Evolutionary conservation across 345 rosid genomes (phyloP).

Genomic region (Bruguiera sexangula): DNA sequence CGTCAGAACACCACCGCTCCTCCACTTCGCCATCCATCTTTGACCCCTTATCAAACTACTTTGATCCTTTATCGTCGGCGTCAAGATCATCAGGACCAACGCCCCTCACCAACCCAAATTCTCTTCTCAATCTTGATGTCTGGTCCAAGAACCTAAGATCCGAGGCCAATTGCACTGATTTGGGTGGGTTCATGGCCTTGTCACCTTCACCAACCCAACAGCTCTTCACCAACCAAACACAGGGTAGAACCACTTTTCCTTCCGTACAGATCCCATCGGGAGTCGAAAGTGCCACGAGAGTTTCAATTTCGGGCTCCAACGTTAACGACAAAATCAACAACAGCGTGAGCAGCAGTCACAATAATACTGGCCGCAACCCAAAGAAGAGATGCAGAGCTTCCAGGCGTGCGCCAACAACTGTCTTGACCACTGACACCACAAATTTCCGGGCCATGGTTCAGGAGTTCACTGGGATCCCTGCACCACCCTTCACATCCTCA

Average conservation of each 20-base stretch:
- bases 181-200: constrained; percentile 39
- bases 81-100: constrained; percentile 24
- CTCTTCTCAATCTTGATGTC: constrained; percentile 48
- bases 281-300: constrained; percentile 1
- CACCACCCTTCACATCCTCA: constrained; percentile 71
- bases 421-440: constrained; percentile 78
- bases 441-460: constrained; percentile 98
- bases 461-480: constrained; percentile 93
- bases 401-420: constrained; percentile 91
- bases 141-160: constrained; percentile 56
- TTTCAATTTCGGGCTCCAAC: constrained; percentile 22
- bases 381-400: constrained; percentile 93
- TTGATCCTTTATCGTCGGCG: constrained; percentile 40
- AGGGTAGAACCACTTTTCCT: constrained; percentile 16
- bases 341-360: constrained; percentile 24
- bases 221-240: constrained; percentile 25
- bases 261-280: constrained; percentile 17
- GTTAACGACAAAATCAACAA: constrained; percentile 15
- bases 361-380: constrained; percentile 43
- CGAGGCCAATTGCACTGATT: constrained; percentile 46
- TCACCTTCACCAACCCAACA: constrained; percentile 43
- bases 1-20: constrained; percentile 23
- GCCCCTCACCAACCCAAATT: constrained; percentile 28
- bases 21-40: constrained; percentile 37
- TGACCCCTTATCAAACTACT: constrained; percentile 52